Percentiles rank a stretch among this genome's conserved stretches.
These are phyloP conservation scores for Obba rivulosa DNA, from an alignment of 768 basidiomycete species.

Conservation along the genomic window DNA sequence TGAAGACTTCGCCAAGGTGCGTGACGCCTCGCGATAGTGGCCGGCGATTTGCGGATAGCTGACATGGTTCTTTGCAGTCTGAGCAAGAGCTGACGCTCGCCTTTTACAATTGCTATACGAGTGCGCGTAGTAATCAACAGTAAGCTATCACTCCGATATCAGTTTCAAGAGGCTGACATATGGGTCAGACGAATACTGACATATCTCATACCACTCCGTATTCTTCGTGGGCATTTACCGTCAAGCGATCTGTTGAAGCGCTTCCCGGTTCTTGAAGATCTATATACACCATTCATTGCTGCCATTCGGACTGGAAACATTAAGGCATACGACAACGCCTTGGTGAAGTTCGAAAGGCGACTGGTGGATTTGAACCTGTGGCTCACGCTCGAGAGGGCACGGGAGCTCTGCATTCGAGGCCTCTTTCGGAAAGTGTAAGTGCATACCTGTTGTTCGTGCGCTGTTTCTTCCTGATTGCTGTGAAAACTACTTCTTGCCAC, in stretches of 20 bases:
- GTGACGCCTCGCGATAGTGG: slow-evolving; percentile 6
- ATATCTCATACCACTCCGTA: slow-evolving; percentile 84
- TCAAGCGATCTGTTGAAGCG: slow-evolving; percentile 61
- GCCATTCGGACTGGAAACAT: slow-evolving; percentile 80
- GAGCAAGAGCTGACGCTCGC: slow-evolving; percentile 85
- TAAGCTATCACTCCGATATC: slow-evolving; percentile 32
- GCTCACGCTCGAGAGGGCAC: slow-evolving; percentile 80
- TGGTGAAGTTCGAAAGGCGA: slow-evolving; percentile 63
- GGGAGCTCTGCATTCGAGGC: slow-evolving; percentile 82
- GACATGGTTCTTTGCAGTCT: slow-evolving; percentile 43
- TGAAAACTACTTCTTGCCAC: background rate
- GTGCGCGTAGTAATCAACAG: slow-evolving; percentile 77
- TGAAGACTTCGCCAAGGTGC: slow-evolving; percentile 82
- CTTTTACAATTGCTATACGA: slow-evolving; percentile 75
- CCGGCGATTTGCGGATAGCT: background rate
- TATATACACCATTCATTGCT: slow-evolving; percentile 76
- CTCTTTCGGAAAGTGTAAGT: slow-evolving; percentile 76
- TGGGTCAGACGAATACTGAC: slow-evolving; percentile 75
- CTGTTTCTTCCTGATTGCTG: background rate
- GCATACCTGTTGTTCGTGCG: background rate
- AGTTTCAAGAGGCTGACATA: slow-evolving; percentile 1
- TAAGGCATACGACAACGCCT: slow-evolving; percentile 69
- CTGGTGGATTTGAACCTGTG: slow-evolving; percentile 86
- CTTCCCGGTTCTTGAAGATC: slow-evolving; percentile 64
- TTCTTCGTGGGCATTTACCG: slow-evolving; percentile 85